Conservation (phyloP, 768 basidiomycete species). For the Mycena amicta region DNA sequence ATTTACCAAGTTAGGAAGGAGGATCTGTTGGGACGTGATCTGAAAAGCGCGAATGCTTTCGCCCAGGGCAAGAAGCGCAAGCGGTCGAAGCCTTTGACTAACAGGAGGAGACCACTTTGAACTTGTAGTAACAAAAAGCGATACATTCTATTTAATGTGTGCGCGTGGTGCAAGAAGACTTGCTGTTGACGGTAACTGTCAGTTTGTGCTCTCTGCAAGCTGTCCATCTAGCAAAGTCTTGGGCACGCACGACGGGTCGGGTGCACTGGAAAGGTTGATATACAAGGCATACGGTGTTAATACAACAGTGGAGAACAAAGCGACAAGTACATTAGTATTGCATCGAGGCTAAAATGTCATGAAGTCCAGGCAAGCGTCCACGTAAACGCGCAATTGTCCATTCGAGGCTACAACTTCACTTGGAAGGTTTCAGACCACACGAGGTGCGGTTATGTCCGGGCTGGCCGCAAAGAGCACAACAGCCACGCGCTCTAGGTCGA, state of each 20-base stretch:
- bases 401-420: background rate
- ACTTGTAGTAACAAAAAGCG: slow-evolving; percentile 8
- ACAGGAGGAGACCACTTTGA: slow-evolving; percentile 50
- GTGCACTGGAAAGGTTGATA: background rate
- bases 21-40: slow-evolving; percentile 86
- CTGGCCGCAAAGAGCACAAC: slow-evolving; percentile 19
- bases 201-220: background rate
- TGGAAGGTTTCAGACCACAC: slow-evolving; percentile 6
- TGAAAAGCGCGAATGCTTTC: slow-evolving; percentile 86
- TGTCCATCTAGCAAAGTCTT: background rate
- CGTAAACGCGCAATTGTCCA: background rate
- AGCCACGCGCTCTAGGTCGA: slow-evolving; percentile 17
- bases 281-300: background rate
- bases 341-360: background rate
- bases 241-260: background rate
- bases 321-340: background rate
- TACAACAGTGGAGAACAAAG: background rate
- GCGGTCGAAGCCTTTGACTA: slow-evolving; percentile 64
- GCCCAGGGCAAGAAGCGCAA: slow-evolving; percentile 87
- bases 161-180: background rate
- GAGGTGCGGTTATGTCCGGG: slow-evolving; percentile 21
- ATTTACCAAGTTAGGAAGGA: slow-evolving; percentile 96
- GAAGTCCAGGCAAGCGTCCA: background rate
- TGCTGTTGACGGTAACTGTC: background rate
- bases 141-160: background rate